phyloP scores from a whole-genome alignment of 2,329 filamentous ascomycete genomes.

The Venturia carpophila region DNA sequence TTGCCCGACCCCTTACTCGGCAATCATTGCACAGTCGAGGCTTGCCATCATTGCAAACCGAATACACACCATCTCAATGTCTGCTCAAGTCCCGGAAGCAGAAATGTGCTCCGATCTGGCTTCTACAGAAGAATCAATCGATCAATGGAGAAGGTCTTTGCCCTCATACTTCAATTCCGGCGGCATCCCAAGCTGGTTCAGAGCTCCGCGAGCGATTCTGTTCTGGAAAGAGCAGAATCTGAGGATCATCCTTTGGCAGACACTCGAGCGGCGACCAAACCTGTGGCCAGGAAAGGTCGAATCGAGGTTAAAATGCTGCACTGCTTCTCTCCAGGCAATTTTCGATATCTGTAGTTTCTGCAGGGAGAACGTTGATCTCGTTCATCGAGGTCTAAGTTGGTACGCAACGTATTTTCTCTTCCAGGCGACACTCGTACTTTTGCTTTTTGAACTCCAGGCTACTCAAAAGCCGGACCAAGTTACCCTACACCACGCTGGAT shows the following conservation, averaged over 20 bases:
- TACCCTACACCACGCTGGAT: neutral
- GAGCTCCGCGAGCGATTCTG: slow-evolving; percentile 21
- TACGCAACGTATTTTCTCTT: slow-evolving; percentile 23
- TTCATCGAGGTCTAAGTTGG: slow-evolving; percentile 21
- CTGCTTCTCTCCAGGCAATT: slow-evolving; percentile 20
- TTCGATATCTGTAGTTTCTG: slow-evolving; percentile 21
- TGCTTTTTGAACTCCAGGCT: slow-evolving; percentile 4
- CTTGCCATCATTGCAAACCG: slow-evolving; percentile 23
- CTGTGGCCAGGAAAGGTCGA: slow-evolving; percentile 21
- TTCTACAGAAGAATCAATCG: slow-evolving; percentile 22
- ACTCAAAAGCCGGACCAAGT: neutral
- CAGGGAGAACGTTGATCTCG: slow-evolving; percentile 15
- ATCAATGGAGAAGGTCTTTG: slow-evolving; percentile 21
- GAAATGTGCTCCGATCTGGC: slow-evolving; percentile 20
- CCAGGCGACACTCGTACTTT: slow-evolving; percentile 19
- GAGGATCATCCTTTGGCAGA: slow-evolving; percentile 21
- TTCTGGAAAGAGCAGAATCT: slow-evolving; percentile 24
- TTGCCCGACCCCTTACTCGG: slow-evolving; percentile 21
- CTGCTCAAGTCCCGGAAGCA: slow-evolving; percentile 1
- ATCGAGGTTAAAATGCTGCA: slow-evolving; percentile 20
- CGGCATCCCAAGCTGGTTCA: slow-evolving; percentile 22
- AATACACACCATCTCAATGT: slow-evolving; percentile 20
- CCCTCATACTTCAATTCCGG: slow-evolving; percentile 21
- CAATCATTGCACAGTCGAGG: slow-evolving; percentile 21
- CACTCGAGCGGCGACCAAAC: slow-evolving; percentile 21